phyloP scores from a whole-genome alignment of 129 eudicot genomes.

The Erigeron canadensis region DNA sequence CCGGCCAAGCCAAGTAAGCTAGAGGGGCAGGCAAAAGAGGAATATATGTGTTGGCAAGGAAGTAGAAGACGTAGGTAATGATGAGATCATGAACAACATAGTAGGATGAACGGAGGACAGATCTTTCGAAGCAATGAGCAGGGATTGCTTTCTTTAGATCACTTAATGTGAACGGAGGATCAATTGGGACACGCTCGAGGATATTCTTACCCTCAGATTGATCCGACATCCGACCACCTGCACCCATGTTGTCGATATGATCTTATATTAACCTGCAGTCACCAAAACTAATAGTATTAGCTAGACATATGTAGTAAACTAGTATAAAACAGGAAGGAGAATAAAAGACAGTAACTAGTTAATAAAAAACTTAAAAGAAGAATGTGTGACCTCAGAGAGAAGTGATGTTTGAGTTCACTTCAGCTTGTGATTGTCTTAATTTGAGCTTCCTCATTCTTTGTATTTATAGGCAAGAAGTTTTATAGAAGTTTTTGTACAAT shows the following conservation, averaged over 20 bases:
- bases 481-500: no score
- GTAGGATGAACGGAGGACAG: conserved; percentile 46
- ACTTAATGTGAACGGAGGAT: conserved; percentile 48
- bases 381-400: no score
- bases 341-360: no score
- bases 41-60: conserved; percentile 39
- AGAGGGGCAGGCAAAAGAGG: conserved; percentile 39
- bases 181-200: conserved; percentile 42
- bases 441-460: no score
- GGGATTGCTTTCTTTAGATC: conserved; percentile 52
- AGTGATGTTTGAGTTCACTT: no score
- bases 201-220: conserved; percentile 20
- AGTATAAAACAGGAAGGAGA: no score
- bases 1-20: conserved; percentile 49
- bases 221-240: conserved; percentile 48
- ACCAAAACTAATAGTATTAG: not conserved
- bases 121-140: conserved; percentile 48
- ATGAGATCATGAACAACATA: conserved; percentile 47
- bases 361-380: no score
- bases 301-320: not conserved
- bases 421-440: no score
- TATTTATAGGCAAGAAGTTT: no score
- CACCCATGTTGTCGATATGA: conserved; percentile 39
- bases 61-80: conserved; percentile 48
- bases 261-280: conserved; percentile 10